Base-by-base conservation (phyloP, 208 protist genomes). In the Phytomonas serpens region DNA sequence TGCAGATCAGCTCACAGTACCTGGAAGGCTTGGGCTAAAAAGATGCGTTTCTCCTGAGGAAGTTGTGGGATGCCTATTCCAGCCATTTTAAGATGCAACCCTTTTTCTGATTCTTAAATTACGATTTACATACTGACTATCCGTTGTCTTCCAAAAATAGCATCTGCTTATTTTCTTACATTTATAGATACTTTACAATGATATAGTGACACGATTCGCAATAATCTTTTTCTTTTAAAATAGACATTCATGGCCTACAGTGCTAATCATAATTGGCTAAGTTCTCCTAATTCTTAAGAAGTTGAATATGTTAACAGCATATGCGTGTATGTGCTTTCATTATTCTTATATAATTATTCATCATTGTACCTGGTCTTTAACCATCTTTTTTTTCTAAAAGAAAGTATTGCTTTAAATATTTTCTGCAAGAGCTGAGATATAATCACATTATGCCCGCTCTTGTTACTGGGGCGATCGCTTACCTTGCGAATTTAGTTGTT, bases 1-100 rank as follows among this genome's bases (percentile, higher is more conserved):
- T 68, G 89, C 89, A 0, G 89, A 96, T 51, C 92, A 96, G 70
- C 82, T 96, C 9, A 72, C 69, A 42, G 86, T 92, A 30, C 92
- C 92, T 64, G 92, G 92, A 3, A 72, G 92, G 47, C 73, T 96
- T 31, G 87, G 82, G 0, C 77, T 96, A 23, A 77, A 83, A 32
- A 70, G 73, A 33, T 75, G 64, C 33, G 27, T 64, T 14, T 33
- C 67, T 19, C 63, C 31, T 40, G 63, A 67, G 19, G 32, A 42
- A 32, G n/a, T n/a, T 51, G 23, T 51, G 27, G 19, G 66, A 32
- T 5, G 36, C 14, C 30, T 40, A 32, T 32, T 61, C 33, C 30
- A 69, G 66, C 6, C n/a, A 19, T 47, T 38, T 40, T 33, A 69
- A 52, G 33, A 33, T 10, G 3, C 47, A 23, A 23, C 31, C 51